Percentiles rank a stretch among this genome's conserved stretches.
These are phyloP conservation scores for Logfia minima DNA, from an alignment of 129 eudicot species.

Conservation along the genomic window DNA sequence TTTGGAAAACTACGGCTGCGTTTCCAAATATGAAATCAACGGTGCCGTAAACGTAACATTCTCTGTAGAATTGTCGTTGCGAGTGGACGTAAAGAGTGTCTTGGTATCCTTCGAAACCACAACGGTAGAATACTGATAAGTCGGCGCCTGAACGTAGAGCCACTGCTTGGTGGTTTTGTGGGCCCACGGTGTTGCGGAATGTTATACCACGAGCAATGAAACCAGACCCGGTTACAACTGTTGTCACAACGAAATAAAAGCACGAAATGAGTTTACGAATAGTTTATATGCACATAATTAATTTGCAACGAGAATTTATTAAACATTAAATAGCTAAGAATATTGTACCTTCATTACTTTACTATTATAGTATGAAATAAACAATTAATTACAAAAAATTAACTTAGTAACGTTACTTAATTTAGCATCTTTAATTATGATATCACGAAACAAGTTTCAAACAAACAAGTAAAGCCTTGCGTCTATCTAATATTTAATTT, in stretches of 20 bases:
- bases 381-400: not conserved
- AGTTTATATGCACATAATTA: not conserved
- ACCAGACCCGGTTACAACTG: constrained; percentile 56
- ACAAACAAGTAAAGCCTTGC: not conserved
- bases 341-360: not conserved
- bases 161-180: constrained; percentile 62
- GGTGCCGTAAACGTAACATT: constrained; percentile 67
- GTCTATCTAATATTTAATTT: not conserved
- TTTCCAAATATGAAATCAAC: constrained; percentile 73
- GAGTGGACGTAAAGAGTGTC: constrained; percentile 64
- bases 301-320: not conserved
- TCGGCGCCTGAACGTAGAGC: constrained; percentile 58
- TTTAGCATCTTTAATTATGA: not conserved
- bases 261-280: not conserved
- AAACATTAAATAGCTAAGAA: not conserved
- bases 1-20: constrained; percentile 66
- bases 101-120: constrained; percentile 73
- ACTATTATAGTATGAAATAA: too few relatives aligned
- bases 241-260: constrained; percentile 2
- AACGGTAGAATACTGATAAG: constrained; percentile 52
- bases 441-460: not conserved
- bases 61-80: constrained; percentile 61
- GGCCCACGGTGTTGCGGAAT: constrained; percentile 71
- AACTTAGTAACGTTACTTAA: not conserved
- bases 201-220: constrained; percentile 73